These are phyloP conservation scores for Podospora pseudocomata DNA, from an alignment of 495 filamentous ascomycete genomes.

Conservation along the genomic window DNA sequence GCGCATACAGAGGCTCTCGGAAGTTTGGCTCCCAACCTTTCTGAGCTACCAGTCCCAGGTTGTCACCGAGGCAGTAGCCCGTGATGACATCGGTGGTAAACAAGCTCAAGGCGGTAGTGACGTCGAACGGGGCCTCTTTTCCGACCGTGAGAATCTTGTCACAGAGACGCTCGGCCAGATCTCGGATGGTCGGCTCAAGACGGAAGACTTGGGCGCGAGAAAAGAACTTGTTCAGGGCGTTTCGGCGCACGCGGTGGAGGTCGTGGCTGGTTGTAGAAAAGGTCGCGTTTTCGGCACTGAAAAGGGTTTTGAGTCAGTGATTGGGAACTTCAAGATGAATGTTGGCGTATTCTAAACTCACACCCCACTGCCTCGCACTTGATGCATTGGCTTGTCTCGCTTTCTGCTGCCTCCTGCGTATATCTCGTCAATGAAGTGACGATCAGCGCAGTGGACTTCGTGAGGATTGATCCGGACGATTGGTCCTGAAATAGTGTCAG, in stretches of 20 bases:
- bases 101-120: not conserved
- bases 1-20: not conserved
- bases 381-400: conserved; percentile 6
- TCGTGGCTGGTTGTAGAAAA: conserved; percentile 14
- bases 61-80: not conserved
- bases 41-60: not conserved
- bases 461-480: conserved; percentile 16
- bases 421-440: conserved; percentile 9
- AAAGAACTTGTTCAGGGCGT: conserved; percentile 17
- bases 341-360: not conserved
- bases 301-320: not conserved
- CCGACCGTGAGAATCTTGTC: not conserved
- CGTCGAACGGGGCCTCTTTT: not conserved
- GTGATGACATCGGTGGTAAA: not conserved
- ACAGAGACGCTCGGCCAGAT: not conserved
- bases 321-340: no score
- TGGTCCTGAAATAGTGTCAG: conserved; percentile 2
- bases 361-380: not conserved
- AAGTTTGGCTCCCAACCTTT: not conserved
- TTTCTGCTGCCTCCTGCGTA: conserved; percentile 6
- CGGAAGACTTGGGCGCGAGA: conserved; percentile 11
- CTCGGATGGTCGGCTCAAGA: conserved; percentile 13
- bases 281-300: conserved; percentile 8
- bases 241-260: conserved; percentile 16
- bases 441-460: conserved; percentile 17